These are phyloP conservation scores for Phaeotremella skinneri DNA, from an alignment of 768 basidiomycete species.

Conservation along the genomic window DNA sequence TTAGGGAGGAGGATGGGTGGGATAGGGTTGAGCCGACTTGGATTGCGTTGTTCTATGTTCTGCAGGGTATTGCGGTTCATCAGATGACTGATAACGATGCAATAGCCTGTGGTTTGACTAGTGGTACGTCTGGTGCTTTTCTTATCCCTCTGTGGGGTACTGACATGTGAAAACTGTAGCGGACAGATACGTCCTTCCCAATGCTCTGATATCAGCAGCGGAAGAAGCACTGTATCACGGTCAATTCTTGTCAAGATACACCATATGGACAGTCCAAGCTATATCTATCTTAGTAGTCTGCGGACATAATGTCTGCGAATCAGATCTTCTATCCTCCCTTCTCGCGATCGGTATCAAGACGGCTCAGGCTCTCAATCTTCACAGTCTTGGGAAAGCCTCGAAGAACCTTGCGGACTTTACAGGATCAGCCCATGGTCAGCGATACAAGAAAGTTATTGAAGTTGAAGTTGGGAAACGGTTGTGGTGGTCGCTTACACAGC, in stretches of 20 bases:
- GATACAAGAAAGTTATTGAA: constrained; percentile 8
- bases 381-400: constrained; percentile 12
- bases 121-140: constrained; percentile 12
- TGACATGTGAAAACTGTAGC: too few relatives aligned
- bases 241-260: constrained; percentile 15
- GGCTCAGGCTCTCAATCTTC: constrained; percentile 23
- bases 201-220: constrained; percentile 22
- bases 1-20: constrained; percentile 6
- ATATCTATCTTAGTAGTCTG: constrained; percentile 22
- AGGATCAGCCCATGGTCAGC: not conserved
- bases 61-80: constrained; percentile 25
- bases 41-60: constrained; percentile 21
- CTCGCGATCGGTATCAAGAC: constrained; percentile 28
- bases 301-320: constrained; percentile 32
- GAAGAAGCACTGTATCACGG: constrained; percentile 19
- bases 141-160: too few relatives aligned
- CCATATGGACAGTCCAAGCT: constrained; percentile 21
- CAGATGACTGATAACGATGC: constrained; percentile 26
- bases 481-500: constrained; percentile 24
- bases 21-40: constrained; percentile 16
- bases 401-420: not conserved
- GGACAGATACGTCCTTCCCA: constrained; percentile 22
- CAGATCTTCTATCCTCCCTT: constrained; percentile 23
- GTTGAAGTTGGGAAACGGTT: constrained; percentile 21
- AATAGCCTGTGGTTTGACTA: constrained; percentile 11